Evolutionary conservation across 345 rosid species (phyloP).

Genomic region (Nephelium lappaceum): DNA sequence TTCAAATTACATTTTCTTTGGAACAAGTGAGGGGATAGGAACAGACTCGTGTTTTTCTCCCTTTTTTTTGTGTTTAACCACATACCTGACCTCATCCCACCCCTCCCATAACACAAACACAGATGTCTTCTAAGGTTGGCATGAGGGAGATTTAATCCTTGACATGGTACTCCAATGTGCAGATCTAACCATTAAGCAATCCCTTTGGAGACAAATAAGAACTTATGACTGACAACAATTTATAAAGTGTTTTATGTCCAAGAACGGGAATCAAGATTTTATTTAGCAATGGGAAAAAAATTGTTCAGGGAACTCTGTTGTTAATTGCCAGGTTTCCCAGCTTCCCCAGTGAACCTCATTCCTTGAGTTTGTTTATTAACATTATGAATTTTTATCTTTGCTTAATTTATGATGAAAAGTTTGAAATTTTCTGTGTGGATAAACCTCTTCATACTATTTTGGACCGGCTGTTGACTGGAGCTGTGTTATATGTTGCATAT

Average conservation of each 20-base stretch:
- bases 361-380: not conserved
- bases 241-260: not conserved
- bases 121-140: not conserved
- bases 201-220: not conserved
- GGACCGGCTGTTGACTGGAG: not conserved
- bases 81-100: not conserved
- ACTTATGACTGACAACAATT: not conserved
- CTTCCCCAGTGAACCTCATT: not conserved
- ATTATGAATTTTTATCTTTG: not conserved
- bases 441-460: constrained; percentile 1
- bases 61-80: not conserved
- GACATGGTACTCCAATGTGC: not conserved
- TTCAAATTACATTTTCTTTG: not conserved
- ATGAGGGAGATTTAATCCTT: not conserved
- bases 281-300: not conserved
- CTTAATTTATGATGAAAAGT: not conserved
- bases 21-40: not conserved
- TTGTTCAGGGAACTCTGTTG: not conserved
- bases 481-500: not conserved
- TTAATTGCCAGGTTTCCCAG: not conserved
- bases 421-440: not conserved
- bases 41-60: not conserved
- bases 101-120: not conserved
- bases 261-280: not conserved
- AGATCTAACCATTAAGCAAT: not conserved